These are phyloP conservation scores for Diatrype stigma DNA, from an alignment of 2,329 filamentous ascomycete species.

Conservation along the genomic window DNA sequence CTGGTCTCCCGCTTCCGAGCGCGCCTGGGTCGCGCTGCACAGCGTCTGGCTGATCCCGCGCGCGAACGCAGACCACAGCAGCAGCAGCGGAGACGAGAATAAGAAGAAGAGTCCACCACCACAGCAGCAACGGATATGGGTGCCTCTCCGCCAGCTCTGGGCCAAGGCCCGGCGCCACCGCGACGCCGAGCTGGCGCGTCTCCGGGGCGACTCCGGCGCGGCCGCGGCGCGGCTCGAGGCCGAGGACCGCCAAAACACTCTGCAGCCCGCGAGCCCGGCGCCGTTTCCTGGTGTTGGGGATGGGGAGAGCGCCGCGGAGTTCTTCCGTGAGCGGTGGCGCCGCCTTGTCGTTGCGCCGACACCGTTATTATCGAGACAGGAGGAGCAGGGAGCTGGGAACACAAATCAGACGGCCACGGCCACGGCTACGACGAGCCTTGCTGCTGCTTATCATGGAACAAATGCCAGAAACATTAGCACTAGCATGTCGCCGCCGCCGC, in stretches of 20 bases:
- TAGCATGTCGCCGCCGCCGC: no score
- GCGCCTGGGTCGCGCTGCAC: constrained; percentile 25
- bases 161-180: constrained; percentile 34
- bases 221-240: constrained; percentile 25
- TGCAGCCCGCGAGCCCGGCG: constrained; percentile 26
- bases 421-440: no score
- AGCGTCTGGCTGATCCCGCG: constrained; percentile 24
- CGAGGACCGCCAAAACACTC: constrained; percentile 20
- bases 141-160: constrained; percentile 37
- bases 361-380: not conserved
- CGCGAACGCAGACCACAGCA: constrained; percentile 14
- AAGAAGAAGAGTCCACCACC: not conserved
- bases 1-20: constrained; percentile 23
- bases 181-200: constrained; percentile 28
- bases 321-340: constrained; percentile 29
- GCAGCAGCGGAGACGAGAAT: constrained; percentile 15
- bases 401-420: not conserved
- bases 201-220: constrained; percentile 24
- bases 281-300: constrained; percentile 19
- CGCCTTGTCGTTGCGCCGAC: no score
- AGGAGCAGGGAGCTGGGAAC: not conserved
- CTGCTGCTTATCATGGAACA: no score
- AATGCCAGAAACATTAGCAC: no score
- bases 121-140: constrained; percentile 33
- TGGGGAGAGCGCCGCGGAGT: constrained; percentile 10